Evolutionary conservation across 2,329 filamentous ascomycete genomes (phyloP).

Genomic region (Anisogramma anomala): DNA sequence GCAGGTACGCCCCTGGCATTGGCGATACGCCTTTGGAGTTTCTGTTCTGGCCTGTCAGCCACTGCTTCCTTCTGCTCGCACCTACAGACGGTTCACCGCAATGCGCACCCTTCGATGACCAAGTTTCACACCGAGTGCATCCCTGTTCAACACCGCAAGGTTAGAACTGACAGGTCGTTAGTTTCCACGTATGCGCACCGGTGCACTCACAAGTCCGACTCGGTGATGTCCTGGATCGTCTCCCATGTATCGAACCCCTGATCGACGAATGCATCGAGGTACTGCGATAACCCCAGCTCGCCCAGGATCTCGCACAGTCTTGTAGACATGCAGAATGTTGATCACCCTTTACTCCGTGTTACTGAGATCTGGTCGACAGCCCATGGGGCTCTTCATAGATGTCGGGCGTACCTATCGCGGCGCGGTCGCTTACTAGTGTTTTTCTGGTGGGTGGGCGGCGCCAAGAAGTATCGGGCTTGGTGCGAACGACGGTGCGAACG

Average conservation of each 20-base stretch:
- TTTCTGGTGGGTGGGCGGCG: too few species aligned
- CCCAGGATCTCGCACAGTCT: conserved; percentile 55
- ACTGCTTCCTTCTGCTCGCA: too few species aligned
- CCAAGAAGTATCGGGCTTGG: too few species aligned
- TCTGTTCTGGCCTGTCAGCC: conserved; percentile 35
- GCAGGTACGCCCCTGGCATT: conserved; percentile 55
- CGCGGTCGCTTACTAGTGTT: too few species aligned
- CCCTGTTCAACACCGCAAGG: conserved; percentile 31
- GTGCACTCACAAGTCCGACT: conserved; percentile 60
- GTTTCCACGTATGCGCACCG: not conserved
- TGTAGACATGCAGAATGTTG: conserved; percentile 39
- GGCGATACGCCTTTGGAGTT: conserved; percentile 73
- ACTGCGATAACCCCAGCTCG: conserved; percentile 69
- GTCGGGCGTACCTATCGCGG: not conserved
- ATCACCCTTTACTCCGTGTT: not conserved
- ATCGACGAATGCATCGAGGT: conserved; percentile 59
- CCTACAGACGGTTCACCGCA: too few species aligned
- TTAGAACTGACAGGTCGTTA: not conserved
- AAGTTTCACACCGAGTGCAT: conserved; percentile 64
- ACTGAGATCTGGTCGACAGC: conserved; percentile 4
- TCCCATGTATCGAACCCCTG: conserved; percentile 83
- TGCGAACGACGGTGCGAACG: not conserved
- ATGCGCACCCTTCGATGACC: conserved; percentile 63
- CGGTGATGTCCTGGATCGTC: conserved; percentile 71
- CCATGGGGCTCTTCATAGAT: conserved; percentile 5